These are phyloP conservation scores for Cryptococcus sp. DNA, from an alignment of 1,284 basidiomycete genomes.

Conservation along the genomic window DNA sequence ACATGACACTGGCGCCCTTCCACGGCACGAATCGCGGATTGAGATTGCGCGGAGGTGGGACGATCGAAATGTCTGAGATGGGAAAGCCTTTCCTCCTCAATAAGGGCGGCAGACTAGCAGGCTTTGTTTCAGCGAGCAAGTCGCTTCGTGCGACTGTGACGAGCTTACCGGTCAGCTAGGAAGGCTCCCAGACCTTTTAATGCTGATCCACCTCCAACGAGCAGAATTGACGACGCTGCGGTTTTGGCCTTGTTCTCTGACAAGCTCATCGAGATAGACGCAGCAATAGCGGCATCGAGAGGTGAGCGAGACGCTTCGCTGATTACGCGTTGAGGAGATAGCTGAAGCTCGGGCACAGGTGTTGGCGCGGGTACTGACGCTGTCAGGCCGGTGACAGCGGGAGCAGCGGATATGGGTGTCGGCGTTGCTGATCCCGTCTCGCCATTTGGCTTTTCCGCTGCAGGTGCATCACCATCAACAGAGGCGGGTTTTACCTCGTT, in stretches of 20 bases:
- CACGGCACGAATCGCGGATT: slow-evolving; percentile 87
- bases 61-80: slow-evolving; percentile 81
- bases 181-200: slow-evolving; percentile 49
- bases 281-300: slow-evolving; percentile 91
- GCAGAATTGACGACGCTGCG: slow-evolving; percentile 82
- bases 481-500: not conserved
- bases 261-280: slow-evolving; percentile 78
- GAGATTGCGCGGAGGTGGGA: slow-evolving; percentile 89
- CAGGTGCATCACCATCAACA: not conserved
- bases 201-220: slow-evolving; percentile 76
- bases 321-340: slow-evolving; percentile 18
- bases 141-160: not conserved
- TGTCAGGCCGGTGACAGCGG: not conserved
- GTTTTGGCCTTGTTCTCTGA: slow-evolving; percentile 88
- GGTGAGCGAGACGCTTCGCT: slow-evolving; percentile 88
- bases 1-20: slow-evolving; percentile 94
- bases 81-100: slow-evolving; percentile 83
- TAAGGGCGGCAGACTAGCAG: slow-evolving; percentile 54
- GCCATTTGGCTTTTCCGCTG: not conserved
- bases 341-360: slow-evolving; percentile 1
- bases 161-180: slow-evolving; percentile 46
- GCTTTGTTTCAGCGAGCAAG: slow-evolving; percentile 4
- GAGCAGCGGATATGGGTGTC: slow-evolving; percentile 7
- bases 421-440: slow-evolving; percentile 8
- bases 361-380: not conserved